Base-by-base conservation (phyloP, 345 rosid species). In the Excoecaria agallocha region DNA sequence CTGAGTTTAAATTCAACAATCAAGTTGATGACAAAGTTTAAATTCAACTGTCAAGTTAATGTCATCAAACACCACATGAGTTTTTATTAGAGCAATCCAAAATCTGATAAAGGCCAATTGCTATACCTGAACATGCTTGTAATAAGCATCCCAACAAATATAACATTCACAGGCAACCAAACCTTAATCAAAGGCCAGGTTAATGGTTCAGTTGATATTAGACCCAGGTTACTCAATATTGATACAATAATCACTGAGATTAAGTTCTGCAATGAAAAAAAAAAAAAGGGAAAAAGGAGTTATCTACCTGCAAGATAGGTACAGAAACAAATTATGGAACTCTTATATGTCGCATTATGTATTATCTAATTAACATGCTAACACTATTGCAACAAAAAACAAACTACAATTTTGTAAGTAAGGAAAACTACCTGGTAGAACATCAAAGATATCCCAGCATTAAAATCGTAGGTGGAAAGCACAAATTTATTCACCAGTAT, bases 51-150 rank as follows among this genome's bases (percentile, higher is more conserved):
- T 22, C 19, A 8, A 1, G 38, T 43, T 30, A 46, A 66, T 43
- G 35, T 9, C 48, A 43, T 66, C 13, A 45, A 30, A 46, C 38
- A 46, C 39, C 25, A 22, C 12, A 62, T 22, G 30, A 24, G 25
- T 20, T 67, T 48, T 48, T 7, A 13, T 15, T 15, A 25, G 17
- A 37, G 57, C 70, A 46, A 12, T 12, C 12, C 20, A 30, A 66
- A 46, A 24, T 25, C 12, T 37, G 24, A 57, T 5, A 71, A 71
- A 67, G 20, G 20, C 50, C 43, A 59, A 58, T 17, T 3, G 4
- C 8, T 86, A 60, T 90, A 95, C 99, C 99, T 95, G 83, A 93
- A 95, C 99, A 95, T 91, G 87, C 99, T 95, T 66, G 99, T 93
- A 77, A 95, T 60, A 46, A 95, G 99, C 99, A 95, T 95, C 68